Evolutionary conservation across 768 basidiomycete species (phyloP).

Genomic region (Leccinum rimulosum): DNA sequence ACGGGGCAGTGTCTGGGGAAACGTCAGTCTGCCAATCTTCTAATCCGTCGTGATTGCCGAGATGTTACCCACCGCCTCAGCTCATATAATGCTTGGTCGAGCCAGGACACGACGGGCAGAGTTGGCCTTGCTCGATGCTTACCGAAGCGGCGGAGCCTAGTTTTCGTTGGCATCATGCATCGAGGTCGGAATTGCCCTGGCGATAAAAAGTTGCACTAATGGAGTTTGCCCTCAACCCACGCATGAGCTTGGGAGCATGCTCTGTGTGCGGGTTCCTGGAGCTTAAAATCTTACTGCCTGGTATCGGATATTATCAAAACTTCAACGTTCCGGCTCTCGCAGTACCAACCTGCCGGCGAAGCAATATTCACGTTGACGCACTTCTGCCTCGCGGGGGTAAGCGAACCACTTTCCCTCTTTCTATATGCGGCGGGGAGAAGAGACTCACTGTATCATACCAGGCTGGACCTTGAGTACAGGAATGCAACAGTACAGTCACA

Average conservation of each 20-base stretch:
- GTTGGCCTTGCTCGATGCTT: slow-evolving; percentile 7
- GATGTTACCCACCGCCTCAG: neutral
- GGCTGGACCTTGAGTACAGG: slow-evolving; percentile 20
- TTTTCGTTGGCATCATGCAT: slow-evolving; percentile 17
- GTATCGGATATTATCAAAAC: slow-evolving; percentile 20
- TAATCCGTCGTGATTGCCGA: neutral
- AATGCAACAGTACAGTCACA: slow-evolving; percentile 21
- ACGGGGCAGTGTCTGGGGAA: slow-evolving; percentile 8
- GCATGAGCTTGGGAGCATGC: slow-evolving; percentile 14
- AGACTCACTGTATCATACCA: slow-evolving; percentile 6
- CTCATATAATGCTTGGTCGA: neutral
- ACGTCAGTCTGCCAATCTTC: neutral
- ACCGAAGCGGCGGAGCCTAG: slow-evolving; percentile 2
- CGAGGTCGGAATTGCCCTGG: slow-evolving; percentile 21
- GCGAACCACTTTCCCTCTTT: neutral
- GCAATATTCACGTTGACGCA: slow-evolving; percentile 20
- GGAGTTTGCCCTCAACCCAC: slow-evolving; percentile 16
- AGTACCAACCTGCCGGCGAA: slow-evolving; percentile 11
- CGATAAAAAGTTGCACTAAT: slow-evolving; percentile 16
- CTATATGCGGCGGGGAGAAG: neutral
- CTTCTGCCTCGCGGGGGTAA: slow-evolving; percentile 16
- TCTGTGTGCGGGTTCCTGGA: slow-evolving; percentile 18
- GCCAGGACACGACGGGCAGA: slow-evolving; percentile 5
- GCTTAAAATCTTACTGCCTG: slow-evolving; percentile 1
- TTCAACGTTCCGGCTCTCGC: slow-evolving; percentile 13